Percentiles rank a stretch among this genome's conserved stretches.
Evolutionary conservation across 805 yeast species (phyloP).

Genomic region (Hanseniaspora pseudoguilliermondii): DNA sequence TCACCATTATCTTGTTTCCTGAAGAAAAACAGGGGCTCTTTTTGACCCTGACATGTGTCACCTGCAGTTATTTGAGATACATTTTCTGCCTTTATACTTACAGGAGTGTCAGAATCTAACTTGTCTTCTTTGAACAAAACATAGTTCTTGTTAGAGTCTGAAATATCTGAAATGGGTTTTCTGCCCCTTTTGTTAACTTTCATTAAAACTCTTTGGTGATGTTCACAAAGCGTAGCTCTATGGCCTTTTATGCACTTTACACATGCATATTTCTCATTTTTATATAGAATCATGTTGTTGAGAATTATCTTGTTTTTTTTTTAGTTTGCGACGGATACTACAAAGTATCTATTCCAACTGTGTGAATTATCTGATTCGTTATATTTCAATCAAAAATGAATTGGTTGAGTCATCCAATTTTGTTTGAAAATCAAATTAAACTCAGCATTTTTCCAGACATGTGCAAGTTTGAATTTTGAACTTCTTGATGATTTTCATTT

Average conservation of each 20-base stretch:
- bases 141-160: conserved; percentile 16
- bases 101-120: background rate
- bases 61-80: background rate
- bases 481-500: too few relatives aligned
- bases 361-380: too few relatives aligned
- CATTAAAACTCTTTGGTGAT: conserved; percentile 63
- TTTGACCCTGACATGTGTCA: conserved; percentile 1
- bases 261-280: conserved; percentile 72
- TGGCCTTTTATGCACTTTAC: conserved; percentile 86
- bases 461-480: too few relatives aligned
- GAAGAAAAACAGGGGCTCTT: conserved; percentile 1
- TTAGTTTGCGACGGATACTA: background rate
- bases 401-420: too few relatives aligned
- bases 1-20: background rate
- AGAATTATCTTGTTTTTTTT: background rate
- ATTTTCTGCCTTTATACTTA: background rate
- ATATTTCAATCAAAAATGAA: too few relatives aligned
- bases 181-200: conserved; percentile 86
- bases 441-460: too few relatives aligned
- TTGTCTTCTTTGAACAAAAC: conserved; percentile 12
- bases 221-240: conserved; percentile 75
- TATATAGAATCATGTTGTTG: conserved; percentile 54
- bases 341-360: background rate
- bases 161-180: conserved; percentile 43
- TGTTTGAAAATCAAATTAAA: too few relatives aligned